These are phyloP conservation scores for Akanthomyces lecanii DNA, from an alignment of 2,329 filamentous ascomycete genomes.

Conservation along the genomic window DNA sequence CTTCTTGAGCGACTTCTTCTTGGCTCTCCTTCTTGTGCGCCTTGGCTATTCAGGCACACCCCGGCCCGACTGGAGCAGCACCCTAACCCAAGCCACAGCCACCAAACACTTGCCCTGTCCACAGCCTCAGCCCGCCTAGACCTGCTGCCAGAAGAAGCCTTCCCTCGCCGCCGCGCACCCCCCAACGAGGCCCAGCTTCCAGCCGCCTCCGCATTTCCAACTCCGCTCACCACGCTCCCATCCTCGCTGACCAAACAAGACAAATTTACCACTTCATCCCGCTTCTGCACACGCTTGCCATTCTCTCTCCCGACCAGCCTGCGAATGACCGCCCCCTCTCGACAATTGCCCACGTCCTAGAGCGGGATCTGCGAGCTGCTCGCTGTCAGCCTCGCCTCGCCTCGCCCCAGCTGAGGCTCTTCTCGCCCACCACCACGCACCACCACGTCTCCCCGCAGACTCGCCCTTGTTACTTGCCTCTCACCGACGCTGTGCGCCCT, in stretches of 20 bases:
- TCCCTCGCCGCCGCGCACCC: background rate
- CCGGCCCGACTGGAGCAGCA: background rate
- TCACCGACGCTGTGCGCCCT: conserved; percentile 22
- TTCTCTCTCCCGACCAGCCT: background rate
- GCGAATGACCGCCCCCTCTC: background rate
- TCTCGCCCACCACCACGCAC: conserved; percentile 9
- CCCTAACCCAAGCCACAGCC: conserved; percentile 10
- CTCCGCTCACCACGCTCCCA: conserved; percentile 2
- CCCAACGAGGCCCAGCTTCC: background rate
- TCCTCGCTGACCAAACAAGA: conserved; percentile 1
- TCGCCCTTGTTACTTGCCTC: conserved; percentile 10
- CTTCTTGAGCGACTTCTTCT: background rate
- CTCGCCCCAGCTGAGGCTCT: conserved; percentile 7
- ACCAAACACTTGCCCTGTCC: conserved; percentile 4
- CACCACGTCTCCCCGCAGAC: conserved; percentile 4
- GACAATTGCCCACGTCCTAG: conserved; percentile 1
- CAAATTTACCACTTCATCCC: background rate
- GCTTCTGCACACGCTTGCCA: background rate
- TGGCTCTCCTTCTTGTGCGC: background rate
- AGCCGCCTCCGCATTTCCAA: conserved; percentile 10
- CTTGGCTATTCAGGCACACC: conserved; percentile 1
- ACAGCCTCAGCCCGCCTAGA: background rate
- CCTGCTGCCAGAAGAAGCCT: background rate
- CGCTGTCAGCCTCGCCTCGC: conserved; percentile 14
- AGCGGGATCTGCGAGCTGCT: conserved; percentile 8